These are phyloP conservation scores for Pestalotiopsis sp. DNA, from an alignment of 2,329 filamentous ascomycete species.

Conservation along the genomic window DNA sequence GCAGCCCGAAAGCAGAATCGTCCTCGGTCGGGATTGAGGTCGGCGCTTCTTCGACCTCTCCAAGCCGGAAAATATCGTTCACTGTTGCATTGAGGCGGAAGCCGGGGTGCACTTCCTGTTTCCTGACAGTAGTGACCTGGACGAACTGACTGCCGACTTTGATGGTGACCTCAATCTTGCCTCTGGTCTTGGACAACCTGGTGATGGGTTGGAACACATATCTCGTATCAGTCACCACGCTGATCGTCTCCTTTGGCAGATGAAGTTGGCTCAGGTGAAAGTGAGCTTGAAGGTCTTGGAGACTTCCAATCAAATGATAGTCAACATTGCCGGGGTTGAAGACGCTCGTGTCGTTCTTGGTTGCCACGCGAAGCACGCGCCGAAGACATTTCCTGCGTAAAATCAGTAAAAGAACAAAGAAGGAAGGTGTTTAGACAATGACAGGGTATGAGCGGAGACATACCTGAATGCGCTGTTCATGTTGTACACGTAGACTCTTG, in stretches of 20 bases:
- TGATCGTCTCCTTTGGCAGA: constrained; percentile 71
- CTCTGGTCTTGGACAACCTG: constrained; percentile 68
- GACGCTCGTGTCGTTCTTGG: constrained; percentile 61
- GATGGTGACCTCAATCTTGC: constrained; percentile 71
- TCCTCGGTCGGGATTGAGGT: constrained; percentile 68
- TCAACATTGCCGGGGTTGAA: constrained; percentile 69
- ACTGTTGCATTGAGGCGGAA: constrained; percentile 65
- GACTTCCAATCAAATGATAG: constrained; percentile 66
- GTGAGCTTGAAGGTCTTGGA: constrained; percentile 67
- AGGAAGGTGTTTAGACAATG: neutral
- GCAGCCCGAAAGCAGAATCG: constrained; percentile 68
- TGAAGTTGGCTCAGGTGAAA: constrained; percentile 70
- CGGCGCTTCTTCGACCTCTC: constrained; percentile 69
- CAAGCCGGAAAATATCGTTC: constrained; percentile 71
- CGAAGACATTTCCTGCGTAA: constrained; percentile 62
- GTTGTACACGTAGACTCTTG: constrained; percentile 70
- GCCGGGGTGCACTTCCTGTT: constrained; percentile 68
- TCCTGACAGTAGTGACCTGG: constrained; percentile 70
- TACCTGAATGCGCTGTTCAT: constrained; percentile 73
- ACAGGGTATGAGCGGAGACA: constrained; percentile 17
- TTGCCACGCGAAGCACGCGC: constrained; percentile 62
- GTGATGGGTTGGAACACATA: constrained; percentile 69
- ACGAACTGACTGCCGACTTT: constrained; percentile 72
- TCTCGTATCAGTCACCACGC: constrained; percentile 67
- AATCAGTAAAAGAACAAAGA: constrained; percentile 5